Evolutionary conservation across 306 rosid species (phyloP), one percentile per base, ranked within the genome.

Genomic region (Quercus ilex): DNA sequence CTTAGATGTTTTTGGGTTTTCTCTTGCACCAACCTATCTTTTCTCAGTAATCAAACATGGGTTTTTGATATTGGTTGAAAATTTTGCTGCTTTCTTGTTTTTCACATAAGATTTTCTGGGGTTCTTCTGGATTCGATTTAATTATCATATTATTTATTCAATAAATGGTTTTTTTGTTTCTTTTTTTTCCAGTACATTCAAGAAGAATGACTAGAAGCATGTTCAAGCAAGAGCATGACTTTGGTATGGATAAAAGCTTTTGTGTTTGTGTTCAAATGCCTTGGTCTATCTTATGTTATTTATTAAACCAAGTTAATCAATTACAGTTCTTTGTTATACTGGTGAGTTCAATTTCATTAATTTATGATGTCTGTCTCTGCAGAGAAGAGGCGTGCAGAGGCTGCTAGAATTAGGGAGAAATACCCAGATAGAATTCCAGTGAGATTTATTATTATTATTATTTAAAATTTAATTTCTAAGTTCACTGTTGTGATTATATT

Each of bases 361-460:
- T 12, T 4, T 57, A 2, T 38, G 14, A 11, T 41, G 31, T 33
- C 33, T 23, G 60, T 55, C 7, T 69, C 52, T 38, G 80, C 87
- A 89, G 92, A 89, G 73, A 84, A 84, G 83, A 79, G 92, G 81
- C 83, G 74, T 14, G 88, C 90, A 26, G 92, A 89, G 83, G 87
- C 87, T 30, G 71, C 81, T 35, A 77, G 87, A 71, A 83, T 83
- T 55, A 83, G 87, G 71, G 85, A 78, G 21, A 83, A 86, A 69
- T 86, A 86, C 71, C 85, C 87, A 15, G 90, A 89, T 60, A 86
- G 90, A 80, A 89, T 89, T 81, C 92, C 90, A 3, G 92, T 89
- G 69, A 86, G 90, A 79, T 78, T 69, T 51, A 69, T 38, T n/a
- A 41, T 64, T 68, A 4, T 18, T 35, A 49, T 63, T 14, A 13